Base-by-base conservation (phyloP, 2,329 filamentous ascomycete species). In the Seiridium cupressi region DNA sequence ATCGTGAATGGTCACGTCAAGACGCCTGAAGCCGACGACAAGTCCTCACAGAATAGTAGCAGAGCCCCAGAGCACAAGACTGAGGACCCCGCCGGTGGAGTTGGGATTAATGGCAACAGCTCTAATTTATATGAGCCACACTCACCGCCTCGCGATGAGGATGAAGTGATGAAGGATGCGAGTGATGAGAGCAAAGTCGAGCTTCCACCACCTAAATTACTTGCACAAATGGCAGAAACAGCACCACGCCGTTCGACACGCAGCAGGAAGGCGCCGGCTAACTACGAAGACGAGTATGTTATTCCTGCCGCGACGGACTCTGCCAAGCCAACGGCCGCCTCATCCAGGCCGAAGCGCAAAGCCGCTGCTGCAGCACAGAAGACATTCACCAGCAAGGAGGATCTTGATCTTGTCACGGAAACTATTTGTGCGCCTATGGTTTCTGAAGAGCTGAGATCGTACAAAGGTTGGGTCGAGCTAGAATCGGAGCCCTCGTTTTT, bases 401-500 rank as follows among this genome's bases (percentile, higher is more conserved):
- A 62, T 11, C 55, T 59, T 31, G 53, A 57, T 6, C 70, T 83
- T 2, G 73, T 84, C 35, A 73, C 77, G 7, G 75, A 79, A 47
- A 72, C 80, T 1, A 72, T 86, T 59, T 75, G 74, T 44, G 80
- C 32, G n/a, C 57, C 80, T 9, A 77, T 85, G 60, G 76, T 75
- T 3, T 68, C 74, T 5, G 73, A 81, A 36, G 86, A 90, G 66
- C 80, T 83, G 32, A 74, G 81, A 34, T 79, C 81, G 36, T 93
- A 89, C 86, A 80, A 85, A 55, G 89, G 89, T 32, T 94, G 90
- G 87, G 84, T 89, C 60, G 93, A 97, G 70, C 83, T 98, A 55
- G 93, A 97, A 74, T 96, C 92, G 5, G 93, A 97, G 63, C 93
- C 93, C 6, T 92, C 86, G 35, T 88, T 93, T 67, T 97, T 98